Evolutionary conservation across 345 rosid genomes (phyloP).

Genomic region (Fremontodendron californicum): DNA sequence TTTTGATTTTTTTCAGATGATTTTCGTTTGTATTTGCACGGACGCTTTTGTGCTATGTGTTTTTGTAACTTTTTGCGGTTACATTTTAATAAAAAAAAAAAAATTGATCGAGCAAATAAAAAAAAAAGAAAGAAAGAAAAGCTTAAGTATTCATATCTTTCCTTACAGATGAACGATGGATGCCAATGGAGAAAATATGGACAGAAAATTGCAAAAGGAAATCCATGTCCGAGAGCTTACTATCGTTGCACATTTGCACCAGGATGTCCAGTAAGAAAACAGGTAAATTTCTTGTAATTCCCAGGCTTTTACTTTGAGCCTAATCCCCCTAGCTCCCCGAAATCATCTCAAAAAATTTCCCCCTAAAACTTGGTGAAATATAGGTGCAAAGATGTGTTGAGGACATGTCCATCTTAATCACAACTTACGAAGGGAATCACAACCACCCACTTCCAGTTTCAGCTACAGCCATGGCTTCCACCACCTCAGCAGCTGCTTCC

Average conservation of each 20-base stretch:
- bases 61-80: too few relatives aligned
- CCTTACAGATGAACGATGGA: slow-evolving; percentile 78
- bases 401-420: slow-evolving; percentile 69
- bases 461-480: slow-evolving; percentile 83
- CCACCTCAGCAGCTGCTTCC: slow-evolving; percentile 81
- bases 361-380: not conserved
- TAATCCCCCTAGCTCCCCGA: too few relatives aligned
- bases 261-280: slow-evolving; percentile 86
- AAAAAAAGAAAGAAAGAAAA: too few relatives aligned
- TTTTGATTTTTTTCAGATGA: too few relatives aligned
- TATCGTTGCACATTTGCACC: slow-evolving; percentile 82
- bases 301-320: not conserved
- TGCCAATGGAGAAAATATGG: slow-evolving; percentile 99
- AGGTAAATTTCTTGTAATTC: slow-evolving; percentile 39
- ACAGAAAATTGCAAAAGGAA: slow-evolving; percentile 81
- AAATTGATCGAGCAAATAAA: too few relatives aligned
- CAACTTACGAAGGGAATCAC: slow-evolving; percentile 81
- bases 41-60: too few relatives aligned
- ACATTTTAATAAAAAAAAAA: too few relatives aligned
- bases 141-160: not conserved
- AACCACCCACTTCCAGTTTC: slow-evolving; percentile 68
- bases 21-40: too few relatives aligned
- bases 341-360: not conserved
- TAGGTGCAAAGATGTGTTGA: slow-evolving; percentile 81
- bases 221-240: slow-evolving; percentile 91